Percentiles rank a stretch among this genome's conserved stretches.
Conservation (phyloP, 768 basidiomycete genomes). For the Holtermanniella nyarrowii region DNA sequence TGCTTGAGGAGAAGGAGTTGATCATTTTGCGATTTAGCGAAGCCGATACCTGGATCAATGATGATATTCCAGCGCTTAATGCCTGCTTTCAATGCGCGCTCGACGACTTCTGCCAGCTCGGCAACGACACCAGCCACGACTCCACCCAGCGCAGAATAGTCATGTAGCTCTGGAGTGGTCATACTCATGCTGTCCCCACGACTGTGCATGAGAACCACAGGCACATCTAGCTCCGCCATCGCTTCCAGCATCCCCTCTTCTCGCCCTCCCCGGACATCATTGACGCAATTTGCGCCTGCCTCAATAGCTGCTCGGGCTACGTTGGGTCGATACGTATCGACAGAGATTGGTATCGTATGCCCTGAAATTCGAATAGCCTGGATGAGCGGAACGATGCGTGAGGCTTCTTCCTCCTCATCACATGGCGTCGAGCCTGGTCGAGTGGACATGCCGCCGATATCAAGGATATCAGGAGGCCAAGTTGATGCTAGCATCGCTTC, state of each 20-base stretch:
- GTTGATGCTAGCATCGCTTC: slow-evolving; percentile 5
- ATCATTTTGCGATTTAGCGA: slow-evolving; percentile 71
- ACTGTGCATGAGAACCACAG: slow-evolving; percentile 89
- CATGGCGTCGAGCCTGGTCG: slow-evolving; percentile 51
- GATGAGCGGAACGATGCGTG: slow-evolving; percentile 64
- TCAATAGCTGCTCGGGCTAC: slow-evolving; percentile 65
- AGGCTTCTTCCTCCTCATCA: slow-evolving; percentile 62
- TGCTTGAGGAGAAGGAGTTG: slow-evolving; percentile 61
- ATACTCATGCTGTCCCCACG: slow-evolving; percentile 66
- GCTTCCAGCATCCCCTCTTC: slow-evolving; percentile 58
- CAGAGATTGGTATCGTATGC: slow-evolving; percentile 52
- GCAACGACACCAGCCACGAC: slow-evolving; percentile 58
- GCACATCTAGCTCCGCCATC: slow-evolving; percentile 57
- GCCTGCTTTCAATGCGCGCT: slow-evolving; percentile 46
- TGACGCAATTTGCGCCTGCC: slow-evolving; percentile 85
- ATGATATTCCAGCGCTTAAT: slow-evolving; percentile 79
- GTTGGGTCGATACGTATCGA: slow-evolving; percentile 78
- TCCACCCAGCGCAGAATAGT: slow-evolving; percentile 41
- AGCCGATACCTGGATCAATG: slow-evolving; percentile 86
- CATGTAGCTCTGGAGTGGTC: slow-evolving; percentile 53
- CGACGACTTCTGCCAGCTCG: slow-evolving; percentile 51
- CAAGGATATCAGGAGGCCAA: slow-evolving; percentile 60
- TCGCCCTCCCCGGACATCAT: slow-evolving; percentile 71
- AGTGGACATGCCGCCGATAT: slow-evolving; percentile 90
- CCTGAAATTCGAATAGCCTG: slow-evolving; percentile 47